A percentile compares a stretch with the other conserved stretches of the same genome.
phyloP scores from a whole-genome alignment of 2,329 filamentous ascomycete genomes.

The Xylaria sp. region DNA sequence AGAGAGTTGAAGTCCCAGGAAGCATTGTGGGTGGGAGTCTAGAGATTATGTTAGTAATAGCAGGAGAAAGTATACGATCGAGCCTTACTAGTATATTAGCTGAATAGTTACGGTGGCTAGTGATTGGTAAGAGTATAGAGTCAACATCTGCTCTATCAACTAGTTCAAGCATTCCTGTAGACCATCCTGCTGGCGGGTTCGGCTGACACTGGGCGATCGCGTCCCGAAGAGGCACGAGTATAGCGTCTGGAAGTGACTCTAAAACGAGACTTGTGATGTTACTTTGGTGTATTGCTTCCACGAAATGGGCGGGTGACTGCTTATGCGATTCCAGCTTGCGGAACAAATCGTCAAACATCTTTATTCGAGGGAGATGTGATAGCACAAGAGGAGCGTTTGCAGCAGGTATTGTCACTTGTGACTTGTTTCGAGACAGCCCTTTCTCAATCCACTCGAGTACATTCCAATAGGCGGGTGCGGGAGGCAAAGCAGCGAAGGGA shows the following conservation, averaged over 20 bases:
- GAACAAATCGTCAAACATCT: conserved; percentile 77
- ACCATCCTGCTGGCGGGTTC: conserved; percentile 83
- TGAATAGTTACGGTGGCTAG: conserved; percentile 50
- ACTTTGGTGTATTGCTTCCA: conserved; percentile 78
- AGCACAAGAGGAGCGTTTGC: conserved; percentile 42
- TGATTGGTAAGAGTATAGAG: conserved; percentile 66
- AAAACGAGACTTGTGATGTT: conserved; percentile 75
- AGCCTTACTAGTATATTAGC: conserved; percentile 58
- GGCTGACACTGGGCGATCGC: conserved; percentile 85
- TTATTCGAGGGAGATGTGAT: conserved; percentile 70
- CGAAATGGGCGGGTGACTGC: conserved; percentile 67
- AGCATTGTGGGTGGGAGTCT: conserved; percentile 73
- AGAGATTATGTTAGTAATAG: conserved; percentile 39
- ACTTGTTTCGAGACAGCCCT: conserved; percentile 52
- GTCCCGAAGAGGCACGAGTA: conserved; percentile 84
- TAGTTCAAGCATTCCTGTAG: conserved; percentile 74
- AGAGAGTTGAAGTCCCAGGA: conserved; percentile 82
- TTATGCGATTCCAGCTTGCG: conserved; percentile 63
- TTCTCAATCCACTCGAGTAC: conserved; percentile 66
- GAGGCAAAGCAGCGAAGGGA: conserved; percentile 27
- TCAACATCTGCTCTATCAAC: conserved; percentile 86
- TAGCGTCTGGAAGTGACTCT: conserved; percentile 85
- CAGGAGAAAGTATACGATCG: not conserved
- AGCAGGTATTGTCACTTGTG: conserved; percentile 38
- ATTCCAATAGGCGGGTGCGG: conserved; percentile 51